Evolutionary conservation across 257 asterid species (phyloP), one percentile per base, ranked within the genome.

Genomic region (Jacaranda copaia): DNA sequence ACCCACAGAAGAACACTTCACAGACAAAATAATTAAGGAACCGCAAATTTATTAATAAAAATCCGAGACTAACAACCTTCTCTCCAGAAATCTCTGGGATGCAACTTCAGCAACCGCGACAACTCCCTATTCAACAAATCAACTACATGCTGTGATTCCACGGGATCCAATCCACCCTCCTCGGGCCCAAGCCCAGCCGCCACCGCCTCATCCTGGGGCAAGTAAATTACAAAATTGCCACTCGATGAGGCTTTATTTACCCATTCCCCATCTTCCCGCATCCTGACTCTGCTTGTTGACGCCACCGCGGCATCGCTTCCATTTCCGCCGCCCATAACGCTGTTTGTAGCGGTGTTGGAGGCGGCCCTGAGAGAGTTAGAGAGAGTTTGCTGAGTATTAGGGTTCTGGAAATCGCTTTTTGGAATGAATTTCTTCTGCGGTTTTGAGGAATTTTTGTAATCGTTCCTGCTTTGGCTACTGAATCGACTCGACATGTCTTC

Each of bases 181-280:
- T 95, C 88, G 14, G 92, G 84, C 11, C 93, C 90, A 32, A 86
- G 89, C 46, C 99, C 99, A 61, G 91, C 85, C 61, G 98, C 98
- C 82, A 95, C 96, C 13, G 99, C 98, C 73, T 95, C 99, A 76
- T 95, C 99, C 86, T 95, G 99, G 11, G 99, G 98, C 88, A 95
- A 87, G 81, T 95, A 95, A 78, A 87, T 80, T 3, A 95, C 94
- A 51, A 87, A 95, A 74, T 74, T 88, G 68, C 96, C 96, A 81
- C 79, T 55, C 0, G 68, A 82, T 18, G 82, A 35, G 42, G 79
- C 75, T 63, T 63, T 77, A 45, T 58, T 81, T 11, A 83, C 86
- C 92, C 89, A 82, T 3, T 84, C 86, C 70, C 91, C 93, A 18
- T 78, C 80, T 11, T 75, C 87, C 42, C 87, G 89, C 82, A 75